Conservation (phyloP, 2,329 filamentous ascomycete species). For the Ophiostoma pallidulum region DNA sequence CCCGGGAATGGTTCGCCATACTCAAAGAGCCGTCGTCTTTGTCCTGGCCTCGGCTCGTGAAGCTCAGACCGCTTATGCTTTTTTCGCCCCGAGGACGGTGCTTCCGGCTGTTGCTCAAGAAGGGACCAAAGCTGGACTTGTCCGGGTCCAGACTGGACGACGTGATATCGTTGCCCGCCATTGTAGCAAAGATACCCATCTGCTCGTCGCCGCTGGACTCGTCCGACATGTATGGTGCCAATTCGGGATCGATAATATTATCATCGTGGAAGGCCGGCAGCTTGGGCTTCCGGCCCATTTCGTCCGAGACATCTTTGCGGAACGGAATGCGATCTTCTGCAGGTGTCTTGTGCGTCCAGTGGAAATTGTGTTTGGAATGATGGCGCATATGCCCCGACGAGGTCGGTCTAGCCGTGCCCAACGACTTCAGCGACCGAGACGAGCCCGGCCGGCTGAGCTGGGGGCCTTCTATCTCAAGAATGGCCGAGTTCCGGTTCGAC, state of each 20-base stretch:
- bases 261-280: slow-evolving; percentile 95
- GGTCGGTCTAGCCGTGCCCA: slow-evolving; percentile 58
- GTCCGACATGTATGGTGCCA: slow-evolving; percentile 93
- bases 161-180: slow-evolving; percentile 56
- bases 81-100: slow-evolving; percentile 69
- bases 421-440: slow-evolving; percentile 75
- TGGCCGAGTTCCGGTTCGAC: slow-evolving; percentile 74
- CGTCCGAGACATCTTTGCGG: slow-evolving; percentile 60
- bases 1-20: slow-evolving; percentile 50
- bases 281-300: slow-evolving; percentile 53
- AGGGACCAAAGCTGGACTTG: slow-evolving; percentile 60
- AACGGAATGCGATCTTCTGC: slow-evolving; percentile 82
- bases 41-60: slow-evolving; percentile 59
- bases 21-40: slow-evolving; percentile 48
- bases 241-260: slow-evolving; percentile 94
- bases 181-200: slow-evolving; percentile 70
- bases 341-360: slow-evolving; percentile 62
- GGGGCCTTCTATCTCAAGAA: slow-evolving; percentile 81
- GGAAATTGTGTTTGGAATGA: slow-evolving; percentile 76
- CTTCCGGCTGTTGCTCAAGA: slow-evolving; percentile 65
- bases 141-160: slow-evolving; percentile 65
- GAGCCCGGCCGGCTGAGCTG: slow-evolving; percentile 86
- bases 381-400: slow-evolving; percentile 76
- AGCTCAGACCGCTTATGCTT: slow-evolving; percentile 60
- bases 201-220: slow-evolving; percentile 90